These are phyloP conservation scores for Solanum raphanifolium DNA, from an alignment of 257 asterid species.

Conservation along the genomic window DNA sequence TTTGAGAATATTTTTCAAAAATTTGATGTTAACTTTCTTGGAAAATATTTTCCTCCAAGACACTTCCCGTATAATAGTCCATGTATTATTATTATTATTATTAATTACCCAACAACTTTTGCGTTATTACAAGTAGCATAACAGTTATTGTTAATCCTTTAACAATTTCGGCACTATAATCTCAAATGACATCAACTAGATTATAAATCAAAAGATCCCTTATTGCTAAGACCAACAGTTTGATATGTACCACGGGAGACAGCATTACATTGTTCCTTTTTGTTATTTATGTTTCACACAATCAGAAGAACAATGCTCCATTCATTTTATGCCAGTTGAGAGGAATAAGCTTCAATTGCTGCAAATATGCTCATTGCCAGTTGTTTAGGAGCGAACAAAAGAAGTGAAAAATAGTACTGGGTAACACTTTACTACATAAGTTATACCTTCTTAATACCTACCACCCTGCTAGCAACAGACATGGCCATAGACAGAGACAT, in stretches of 20 bases:
- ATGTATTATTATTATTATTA: background rate
- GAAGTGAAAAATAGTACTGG: background rate
- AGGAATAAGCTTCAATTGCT: background rate
- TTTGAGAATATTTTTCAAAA: background rate
- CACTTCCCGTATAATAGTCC: background rate
- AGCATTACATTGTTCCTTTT: background rate
- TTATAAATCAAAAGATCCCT: background rate
- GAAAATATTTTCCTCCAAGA: background rate
- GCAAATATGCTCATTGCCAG: background rate
- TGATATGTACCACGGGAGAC: background rate
- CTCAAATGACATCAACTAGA: background rate
- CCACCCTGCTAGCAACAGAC: background rate
- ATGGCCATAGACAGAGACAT: background rate
- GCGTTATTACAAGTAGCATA: background rate
- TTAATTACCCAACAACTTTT: background rate
- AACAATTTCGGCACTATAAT: background rate
- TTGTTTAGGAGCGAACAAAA: background rate
- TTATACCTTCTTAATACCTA: background rate
- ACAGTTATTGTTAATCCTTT: background rate
- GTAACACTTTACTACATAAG: background rate
- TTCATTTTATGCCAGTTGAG: background rate
- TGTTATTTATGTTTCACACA: background rate
- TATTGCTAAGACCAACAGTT: background rate
- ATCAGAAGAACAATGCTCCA: background rate
- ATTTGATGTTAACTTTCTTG: rapidly evolving